Evolutionary conservation across 2,329 filamentous ascomycete species (phyloP).

Genomic region (Microsporum ferrugineum): DNA sequence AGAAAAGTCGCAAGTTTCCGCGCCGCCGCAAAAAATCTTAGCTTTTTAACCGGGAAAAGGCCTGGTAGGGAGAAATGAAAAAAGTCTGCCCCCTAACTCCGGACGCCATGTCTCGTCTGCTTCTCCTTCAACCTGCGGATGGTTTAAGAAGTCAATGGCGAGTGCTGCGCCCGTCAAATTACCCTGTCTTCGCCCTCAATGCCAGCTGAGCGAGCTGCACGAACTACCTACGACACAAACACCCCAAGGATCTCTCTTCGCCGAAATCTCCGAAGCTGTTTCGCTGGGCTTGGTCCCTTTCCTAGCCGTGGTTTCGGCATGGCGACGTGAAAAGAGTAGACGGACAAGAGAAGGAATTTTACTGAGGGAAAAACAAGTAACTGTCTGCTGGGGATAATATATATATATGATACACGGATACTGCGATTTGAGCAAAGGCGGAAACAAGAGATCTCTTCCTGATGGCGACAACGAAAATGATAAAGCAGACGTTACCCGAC

Average conservation of each 20-base stretch:
- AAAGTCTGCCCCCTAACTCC: background rate
- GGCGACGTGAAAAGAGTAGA: background rate
- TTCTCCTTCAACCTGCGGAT: background rate
- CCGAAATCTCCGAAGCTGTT: background rate
- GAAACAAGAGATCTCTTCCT: constrained; percentile 13
- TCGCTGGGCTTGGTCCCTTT: background rate
- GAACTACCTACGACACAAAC: background rate
- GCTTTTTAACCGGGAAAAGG: background rate
- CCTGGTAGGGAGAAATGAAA: background rate
- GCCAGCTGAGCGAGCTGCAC: background rate
- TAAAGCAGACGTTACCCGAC: background rate
- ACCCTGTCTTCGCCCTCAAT: background rate
- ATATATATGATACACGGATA: background rate
- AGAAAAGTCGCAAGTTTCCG: background rate
- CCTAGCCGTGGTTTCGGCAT: background rate
- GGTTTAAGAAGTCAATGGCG: constrained; percentile 1
- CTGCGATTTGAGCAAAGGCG: background rate
- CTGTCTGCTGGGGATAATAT: background rate
- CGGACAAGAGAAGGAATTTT: background rate
- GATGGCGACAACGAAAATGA: constrained; percentile 29
- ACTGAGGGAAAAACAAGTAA: background rate
- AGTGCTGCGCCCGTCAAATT: background rate
- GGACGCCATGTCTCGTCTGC: background rate
- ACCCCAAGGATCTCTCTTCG: background rate
- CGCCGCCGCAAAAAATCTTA: background rate